A percentile compares a stretch with the other conserved stretches of the same genome.
Conservation (phyloP, 805 yeast species). For the Barnettozyma botsteinii region DNA sequence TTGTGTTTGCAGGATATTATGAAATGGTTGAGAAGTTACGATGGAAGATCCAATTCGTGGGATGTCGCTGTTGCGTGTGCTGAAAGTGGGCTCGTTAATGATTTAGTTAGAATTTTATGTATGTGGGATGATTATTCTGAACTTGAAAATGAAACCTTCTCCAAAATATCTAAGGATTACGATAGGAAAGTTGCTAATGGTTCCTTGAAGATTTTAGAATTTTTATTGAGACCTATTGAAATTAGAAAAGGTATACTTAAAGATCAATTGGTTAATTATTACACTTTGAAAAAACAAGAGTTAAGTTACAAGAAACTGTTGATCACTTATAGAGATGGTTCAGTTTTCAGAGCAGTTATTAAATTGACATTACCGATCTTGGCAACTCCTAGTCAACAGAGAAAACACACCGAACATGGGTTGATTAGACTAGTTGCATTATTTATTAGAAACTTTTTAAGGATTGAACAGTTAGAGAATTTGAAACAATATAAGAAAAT, state of each 20-base stretch:
- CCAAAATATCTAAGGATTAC: conserved; percentile 29
- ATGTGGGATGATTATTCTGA: conserved; percentile 55
- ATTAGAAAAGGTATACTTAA: conserved; percentile 44
- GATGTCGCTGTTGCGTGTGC: conserved; percentile 88
- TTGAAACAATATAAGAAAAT: conserved; percentile 38
- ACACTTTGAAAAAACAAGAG: conserved; percentile 62
- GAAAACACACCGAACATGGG: conserved; percentile 67
- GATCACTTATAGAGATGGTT: conserved; percentile 51
- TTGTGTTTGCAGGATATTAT: conserved; percentile 73
- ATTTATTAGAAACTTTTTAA: conserved; percentile 71
- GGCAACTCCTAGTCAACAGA: conserved; percentile 41
- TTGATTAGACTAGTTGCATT: conserved; percentile 65
- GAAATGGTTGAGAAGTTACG: conserved; percentile 81
- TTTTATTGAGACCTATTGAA: conserved; percentile 81
- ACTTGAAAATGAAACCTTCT: conserved; percentile 15
- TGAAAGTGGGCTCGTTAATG: conserved; percentile 72
- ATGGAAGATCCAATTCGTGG: conserved; percentile 61
- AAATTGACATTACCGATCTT: conserved; percentile 63
- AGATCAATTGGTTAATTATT: conserved; percentile 51
- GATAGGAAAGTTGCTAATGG: conserved; percentile 63
- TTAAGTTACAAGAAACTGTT: conserved; percentile 64
- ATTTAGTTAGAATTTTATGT: conserved; percentile 65
- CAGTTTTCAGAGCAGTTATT: conserved; percentile 60
- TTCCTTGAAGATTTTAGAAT: conserved; percentile 72
- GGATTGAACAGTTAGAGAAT: conserved; percentile 65